phyloP scores from a whole-genome alignment of 495 filamentous ascomycete genomes.

The Penicillium cataractarum region DNA sequence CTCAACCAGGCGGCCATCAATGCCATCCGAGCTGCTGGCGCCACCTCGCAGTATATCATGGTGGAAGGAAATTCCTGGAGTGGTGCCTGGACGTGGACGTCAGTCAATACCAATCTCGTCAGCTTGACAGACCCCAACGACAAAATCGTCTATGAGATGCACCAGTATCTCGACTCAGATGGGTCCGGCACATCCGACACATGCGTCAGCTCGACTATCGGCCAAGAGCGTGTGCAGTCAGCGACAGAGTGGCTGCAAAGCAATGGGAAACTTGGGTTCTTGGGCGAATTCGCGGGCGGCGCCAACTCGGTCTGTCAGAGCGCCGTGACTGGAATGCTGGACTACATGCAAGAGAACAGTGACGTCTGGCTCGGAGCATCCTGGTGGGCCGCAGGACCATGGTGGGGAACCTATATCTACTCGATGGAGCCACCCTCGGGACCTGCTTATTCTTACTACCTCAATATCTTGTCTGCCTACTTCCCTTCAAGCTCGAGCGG shows the following conservation, averaged over 20 bases:
- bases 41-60: slow-evolving; percentile 71
- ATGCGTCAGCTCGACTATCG: slow-evolving; percentile 67
- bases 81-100: slow-evolving; percentile 62
- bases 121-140: slow-evolving; percentile 63
- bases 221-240: slow-evolving; percentile 60
- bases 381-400: slow-evolving; percentile 71
- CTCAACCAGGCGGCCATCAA: slow-evolving; percentile 77
- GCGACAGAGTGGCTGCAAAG: slow-evolving; percentile 71
- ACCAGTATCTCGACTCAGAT: slow-evolving; percentile 59
- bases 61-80: slow-evolving; percentile 71
- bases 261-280: slow-evolving; percentile 66
- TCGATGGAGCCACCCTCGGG: slow-evolving; percentile 10
- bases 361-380: slow-evolving; percentile 73
- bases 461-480: slow-evolving; percentile 1
- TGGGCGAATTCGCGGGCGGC: slow-evolving; percentile 75
- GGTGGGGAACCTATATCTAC: slow-evolving; percentile 57
- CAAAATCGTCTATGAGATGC: slow-evolving; percentile 62
- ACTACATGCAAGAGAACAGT: slow-evolving; percentile 57
- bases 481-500: slow-evolving; percentile 5
- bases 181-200: slow-evolving; percentile 59
- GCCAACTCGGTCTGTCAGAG: slow-evolving; percentile 64
- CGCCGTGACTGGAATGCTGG: slow-evolving; percentile 66
- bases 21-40: slow-evolving; percentile 68
- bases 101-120: slow-evolving; percentile 55
- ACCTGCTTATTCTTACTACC: slow-evolving; percentile 5